phyloP scores from a whole-genome alignment of 2,329 filamentous ascomycete species.

The Moelleriella libera region DNA sequence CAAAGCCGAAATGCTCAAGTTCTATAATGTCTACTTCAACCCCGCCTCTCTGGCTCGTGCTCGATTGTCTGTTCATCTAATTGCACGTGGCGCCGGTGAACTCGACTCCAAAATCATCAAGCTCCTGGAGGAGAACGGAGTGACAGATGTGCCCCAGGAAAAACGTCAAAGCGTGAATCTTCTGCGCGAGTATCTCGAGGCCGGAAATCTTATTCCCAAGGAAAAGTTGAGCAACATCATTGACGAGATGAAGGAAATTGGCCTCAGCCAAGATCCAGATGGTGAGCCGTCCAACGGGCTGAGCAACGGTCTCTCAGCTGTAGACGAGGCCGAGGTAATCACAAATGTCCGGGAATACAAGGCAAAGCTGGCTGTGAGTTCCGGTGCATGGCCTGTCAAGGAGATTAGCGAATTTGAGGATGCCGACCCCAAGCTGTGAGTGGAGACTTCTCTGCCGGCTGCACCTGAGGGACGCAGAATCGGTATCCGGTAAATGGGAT shows the following conservation, averaged over 20 bases:
- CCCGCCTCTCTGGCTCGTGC: constrained; percentile 59
- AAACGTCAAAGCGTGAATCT: constrained; percentile 33
- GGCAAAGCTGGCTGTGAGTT: constrained; percentile 56
- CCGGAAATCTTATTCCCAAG: constrained; percentile 30
- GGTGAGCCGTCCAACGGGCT: constrained; percentile 17
- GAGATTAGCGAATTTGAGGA: constrained; percentile 81
- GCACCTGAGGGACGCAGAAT: no score
- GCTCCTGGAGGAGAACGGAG: constrained; percentile 19
- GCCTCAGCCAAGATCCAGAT: constrained; percentile 19
- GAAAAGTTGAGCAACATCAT: constrained; percentile 35
- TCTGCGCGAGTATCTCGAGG: constrained; percentile 34
- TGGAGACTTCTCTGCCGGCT: no score
- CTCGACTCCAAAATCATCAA: constrained; percentile 31
- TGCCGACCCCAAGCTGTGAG: constrained; percentile 61
- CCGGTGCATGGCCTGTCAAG: constrained; percentile 57
- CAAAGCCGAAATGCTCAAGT: constrained; percentile 66
- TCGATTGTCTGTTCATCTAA: constrained; percentile 75
- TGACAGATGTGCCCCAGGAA: constrained; percentile 23
- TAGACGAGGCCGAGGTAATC: constrained; percentile 41
- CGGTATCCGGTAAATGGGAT: no score
- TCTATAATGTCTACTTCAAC: constrained; percentile 63
- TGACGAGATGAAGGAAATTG: constrained; percentile 28
- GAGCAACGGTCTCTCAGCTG: constrained; percentile 27
- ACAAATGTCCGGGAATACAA: constrained; percentile 72
- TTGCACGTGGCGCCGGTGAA: constrained; percentile 48